Evolutionary conservation across 352 stramenopile species (phyloP), one percentile per base, ranked within the genome.

Genomic region (Blastocystis sp.): DNA sequence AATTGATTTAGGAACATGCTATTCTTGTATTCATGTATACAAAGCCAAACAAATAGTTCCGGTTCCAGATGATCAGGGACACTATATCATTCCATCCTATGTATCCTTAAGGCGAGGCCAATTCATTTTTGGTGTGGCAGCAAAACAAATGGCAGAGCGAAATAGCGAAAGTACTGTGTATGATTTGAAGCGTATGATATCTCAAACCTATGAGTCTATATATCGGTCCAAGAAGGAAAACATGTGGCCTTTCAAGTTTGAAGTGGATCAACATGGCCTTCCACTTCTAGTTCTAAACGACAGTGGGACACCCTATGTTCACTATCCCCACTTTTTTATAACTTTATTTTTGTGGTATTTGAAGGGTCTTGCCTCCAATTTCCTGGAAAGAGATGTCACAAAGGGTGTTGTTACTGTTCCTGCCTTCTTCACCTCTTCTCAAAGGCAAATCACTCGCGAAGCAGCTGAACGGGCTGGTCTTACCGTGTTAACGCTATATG

Each of bases 401-500:
- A 13, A 15, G 13, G 3, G 27, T n/a, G 64, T 33, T 19, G 33
- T 76, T 37, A 76, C 64, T 0, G 33, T 76, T 37, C 64, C 64
- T 48, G 64, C 64, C 11, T 51, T 19, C 13, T 62, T 62, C 15
- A 62, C 56, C 3, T 3, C 3, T 62, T 22, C 96, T 96, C 94
- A 97, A 91, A 93, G 94, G 75, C 93, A 94, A 84, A 93, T 94
- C 7, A 97, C 94, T 42, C 92, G 95, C 75, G 92, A 92, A 19
- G 94, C 92, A 56, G 94, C 17, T 92, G 19, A 95, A 15, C 56
- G 3, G 3, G 94, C 96, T n/a, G 98, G 98, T 76, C 90, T 99
- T 22, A 96, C 94, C 22, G 97, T 99, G 27, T 93, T 98, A 91
- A 95, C 97, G 90, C 99, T 99, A 96, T 91, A 92, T 70, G 92